phyloP scores from a whole-genome alignment of 192 early-diverging fungal genomes.

The Gaertneriomyces sp. region DNA sequence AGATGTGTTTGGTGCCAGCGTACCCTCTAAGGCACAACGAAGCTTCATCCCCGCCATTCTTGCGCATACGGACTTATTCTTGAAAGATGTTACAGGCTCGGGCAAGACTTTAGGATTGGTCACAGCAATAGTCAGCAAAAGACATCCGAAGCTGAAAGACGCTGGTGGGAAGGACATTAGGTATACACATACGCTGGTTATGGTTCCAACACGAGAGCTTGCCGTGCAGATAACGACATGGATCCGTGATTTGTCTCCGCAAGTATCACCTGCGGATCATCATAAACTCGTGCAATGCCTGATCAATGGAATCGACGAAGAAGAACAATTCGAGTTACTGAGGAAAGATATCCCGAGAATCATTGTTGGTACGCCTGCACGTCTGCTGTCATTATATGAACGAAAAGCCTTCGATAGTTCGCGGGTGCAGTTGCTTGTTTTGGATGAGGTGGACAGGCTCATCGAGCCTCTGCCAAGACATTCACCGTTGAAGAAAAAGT shows the following conservation, averaged over 20 bases:
- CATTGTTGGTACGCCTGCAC: conserved; percentile 45
- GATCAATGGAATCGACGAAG: conserved; percentile 27
- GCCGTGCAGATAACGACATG: conserved; percentile 38
- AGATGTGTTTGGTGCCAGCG: conserved; percentile 12
- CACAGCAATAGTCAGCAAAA: conserved; percentile 34
- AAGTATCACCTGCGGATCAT: conserved; percentile 5
- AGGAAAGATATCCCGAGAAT: conserved; percentile 20
- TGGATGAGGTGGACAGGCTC: conserved; percentile 48
- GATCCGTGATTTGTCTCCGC: conserved; percentile 15
- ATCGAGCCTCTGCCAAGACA: conserved; percentile 30
- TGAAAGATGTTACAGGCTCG: conserved; percentile 45
- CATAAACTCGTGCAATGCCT: conserved; percentile 39
- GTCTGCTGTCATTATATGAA: conserved; percentile 30
- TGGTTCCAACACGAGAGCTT: conserved; percentile 47
- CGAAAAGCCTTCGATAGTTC: conserved; percentile 24
- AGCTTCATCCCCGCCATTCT: conserved; percentile 38
- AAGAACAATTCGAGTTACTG: conserved; percentile 28
- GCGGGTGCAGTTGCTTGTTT: conserved; percentile 37
- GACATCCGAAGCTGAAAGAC: conserved; percentile 1
- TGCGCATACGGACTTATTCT: conserved; percentile 33
- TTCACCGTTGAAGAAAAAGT: conserved; percentile 25
- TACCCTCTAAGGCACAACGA: conserved; percentile 24
- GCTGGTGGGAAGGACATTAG: conserved; percentile 12
- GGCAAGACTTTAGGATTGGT: conserved; percentile 47
- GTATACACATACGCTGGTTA: conserved; percentile 33